Conservation (phyloP, 129 eudicot genomes). For the Flaveria linearis region DNA sequence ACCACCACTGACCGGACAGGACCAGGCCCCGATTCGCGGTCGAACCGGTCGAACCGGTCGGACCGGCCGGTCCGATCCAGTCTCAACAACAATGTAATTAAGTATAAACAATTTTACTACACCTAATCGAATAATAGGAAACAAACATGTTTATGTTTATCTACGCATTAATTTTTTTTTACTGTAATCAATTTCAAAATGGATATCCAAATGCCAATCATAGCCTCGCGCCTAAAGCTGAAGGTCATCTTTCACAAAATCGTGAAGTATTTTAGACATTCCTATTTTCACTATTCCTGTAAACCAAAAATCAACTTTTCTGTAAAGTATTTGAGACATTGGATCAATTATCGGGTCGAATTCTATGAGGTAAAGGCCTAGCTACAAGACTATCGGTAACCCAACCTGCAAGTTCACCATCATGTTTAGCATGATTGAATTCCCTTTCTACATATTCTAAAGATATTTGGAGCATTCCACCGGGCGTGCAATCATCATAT, state of each 20-base stretch:
- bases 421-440: constrained; percentile 74
- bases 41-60: too few relatives aligned
- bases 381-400: constrained; percentile 84
- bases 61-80: too few relatives aligned
- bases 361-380: constrained; percentile 78
- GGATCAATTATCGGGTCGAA: constrained; percentile 41
- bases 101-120: too few relatives aligned
- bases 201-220: not conserved
- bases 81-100: too few relatives aligned
- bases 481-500: constrained; percentile 68
- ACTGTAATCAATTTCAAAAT: not conserved
- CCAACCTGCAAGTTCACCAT: constrained; percentile 88
- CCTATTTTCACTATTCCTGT: constrained; percentile 11
- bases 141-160: not conserved
- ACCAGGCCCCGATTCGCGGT: too few relatives aligned
- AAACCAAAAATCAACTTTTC: constrained; percentile 2
- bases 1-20: too few relatives aligned
- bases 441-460: constrained; percentile 82
- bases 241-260: not conserved
- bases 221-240: not conserved
- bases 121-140: too few relatives aligned
- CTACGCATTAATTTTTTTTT: not conserved
- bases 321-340: constrained; percentile 4
- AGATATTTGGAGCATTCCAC: constrained; percentile 78
- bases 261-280: not conserved